These are phyloP conservation scores for Flaveria robusta DNA, from an alignment of 129 eudicot species.

Conservation along the genomic window DNA sequence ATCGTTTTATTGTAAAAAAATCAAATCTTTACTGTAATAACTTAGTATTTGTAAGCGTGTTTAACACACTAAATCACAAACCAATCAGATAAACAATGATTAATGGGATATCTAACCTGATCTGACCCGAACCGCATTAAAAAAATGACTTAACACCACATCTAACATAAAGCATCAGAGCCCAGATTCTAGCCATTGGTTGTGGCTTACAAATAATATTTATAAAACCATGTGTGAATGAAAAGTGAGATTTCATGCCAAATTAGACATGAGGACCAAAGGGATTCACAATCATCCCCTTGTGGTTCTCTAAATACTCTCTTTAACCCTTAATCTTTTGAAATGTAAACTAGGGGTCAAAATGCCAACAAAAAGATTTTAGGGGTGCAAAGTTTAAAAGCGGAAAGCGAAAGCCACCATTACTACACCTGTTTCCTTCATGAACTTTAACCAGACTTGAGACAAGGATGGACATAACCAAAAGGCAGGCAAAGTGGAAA, in stretches of 20 bases:
- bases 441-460: conserved; percentile 28
- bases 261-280: conserved; percentile 10
- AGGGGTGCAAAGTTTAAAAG: conserved; percentile 27
- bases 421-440: not conserved
- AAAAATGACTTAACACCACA: not conserved
- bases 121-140: not conserved
- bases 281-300: conserved; percentile 20
- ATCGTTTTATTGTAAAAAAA: not conserved
- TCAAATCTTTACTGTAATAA: not conserved
- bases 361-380: not conserved
- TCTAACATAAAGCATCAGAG: not conserved
- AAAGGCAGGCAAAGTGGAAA: conserved; percentile 28
- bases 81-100: not conserved
- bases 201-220: not conserved
- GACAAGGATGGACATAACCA: conserved; percentile 38
- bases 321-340: conserved; percentile 30
- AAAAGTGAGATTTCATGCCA: conserved; percentile 20
- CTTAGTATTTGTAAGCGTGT: not conserved
- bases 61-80: not conserved
- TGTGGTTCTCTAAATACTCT: conserved; percentile 35
- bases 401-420: conserved; percentile 1
- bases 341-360: conserved; percentile 18
- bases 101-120: not conserved
- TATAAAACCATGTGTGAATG: conserved; percentile 8
- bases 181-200: not conserved